Evolutionary conservation across 768 basidiomycete genomes (phyloP).

Genomic region (Tulasnella calospora): DNA sequence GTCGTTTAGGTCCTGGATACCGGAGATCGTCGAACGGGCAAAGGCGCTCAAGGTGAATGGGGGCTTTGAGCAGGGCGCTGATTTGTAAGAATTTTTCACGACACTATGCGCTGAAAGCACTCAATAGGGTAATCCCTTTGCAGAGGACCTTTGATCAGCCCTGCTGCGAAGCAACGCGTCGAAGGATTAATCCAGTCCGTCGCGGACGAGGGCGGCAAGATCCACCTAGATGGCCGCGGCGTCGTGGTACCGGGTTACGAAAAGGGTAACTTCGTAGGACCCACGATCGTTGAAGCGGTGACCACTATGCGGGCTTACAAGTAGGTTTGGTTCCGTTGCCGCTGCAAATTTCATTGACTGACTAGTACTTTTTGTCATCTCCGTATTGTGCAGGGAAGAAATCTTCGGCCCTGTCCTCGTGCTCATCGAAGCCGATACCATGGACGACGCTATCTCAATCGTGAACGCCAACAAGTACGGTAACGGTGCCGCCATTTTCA

Average conservation of each 20-base stretch:
- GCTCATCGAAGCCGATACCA: constrained; percentile 68
- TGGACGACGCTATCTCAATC: constrained; percentile 85
- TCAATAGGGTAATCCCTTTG: background rate
- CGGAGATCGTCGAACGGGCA: constrained; percentile 78
- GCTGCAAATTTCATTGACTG: background rate
- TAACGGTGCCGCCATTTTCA: constrained; percentile 94
- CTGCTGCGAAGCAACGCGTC: constrained; percentile 73
- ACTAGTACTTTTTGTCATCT: background rate
- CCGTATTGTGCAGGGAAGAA: constrained; percentile 58
- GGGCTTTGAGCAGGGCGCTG: constrained; percentile 82
- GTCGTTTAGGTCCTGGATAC: constrained; percentile 57
- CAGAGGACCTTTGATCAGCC: constrained; percentile 54
- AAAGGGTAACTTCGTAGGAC: constrained; percentile 90
- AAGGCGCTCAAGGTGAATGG: constrained; percentile 75
- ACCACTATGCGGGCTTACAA: constrained; percentile 82
- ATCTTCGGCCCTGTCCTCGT: constrained; percentile 91
- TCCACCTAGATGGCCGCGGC: constrained; percentile 80
- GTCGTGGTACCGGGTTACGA: constrained; percentile 66
- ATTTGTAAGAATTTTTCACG: constrained; percentile 55
- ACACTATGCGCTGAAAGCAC: background rate
- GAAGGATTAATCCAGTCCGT: constrained; percentile 55
- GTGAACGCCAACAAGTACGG: constrained; percentile 89
- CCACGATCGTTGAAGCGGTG: constrained; percentile 80
- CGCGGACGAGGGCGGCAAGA: constrained; percentile 68
- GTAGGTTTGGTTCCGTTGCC: constrained; percentile 42